Evolutionary conservation across 495 filamentous ascomycete species (phyloP).

Genomic region (Pyronema domesticum): DNA sequence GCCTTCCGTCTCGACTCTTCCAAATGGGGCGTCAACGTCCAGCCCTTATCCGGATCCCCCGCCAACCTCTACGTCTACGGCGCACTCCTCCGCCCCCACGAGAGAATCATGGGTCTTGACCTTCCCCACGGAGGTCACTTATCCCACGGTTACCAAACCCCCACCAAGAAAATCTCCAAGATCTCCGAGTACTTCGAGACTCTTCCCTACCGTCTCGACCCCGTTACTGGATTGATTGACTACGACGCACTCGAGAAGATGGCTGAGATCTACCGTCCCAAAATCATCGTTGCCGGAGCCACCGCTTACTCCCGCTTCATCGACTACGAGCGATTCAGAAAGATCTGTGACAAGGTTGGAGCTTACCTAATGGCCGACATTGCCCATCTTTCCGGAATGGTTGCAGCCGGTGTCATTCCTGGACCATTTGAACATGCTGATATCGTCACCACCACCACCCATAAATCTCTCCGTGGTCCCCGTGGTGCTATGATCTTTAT

Average conservation of each 20-base stretch:
- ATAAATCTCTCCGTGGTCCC: slow-evolving; percentile 90
- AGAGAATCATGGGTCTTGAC: slow-evolving; percentile 92
- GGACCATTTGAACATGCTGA: slow-evolving; percentile 80
- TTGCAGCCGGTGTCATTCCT: slow-evolving; percentile 77
- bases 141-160: slow-evolving; percentile 94
- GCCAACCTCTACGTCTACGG: slow-evolving; percentile 95
- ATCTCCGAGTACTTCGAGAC: slow-evolving; percentile 99
- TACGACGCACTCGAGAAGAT: slow-evolving; percentile 76
- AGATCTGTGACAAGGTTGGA: slow-evolving; percentile 74
- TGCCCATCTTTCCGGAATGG: slow-evolving; percentile 91
- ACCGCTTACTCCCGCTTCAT: slow-evolving; percentile 89
- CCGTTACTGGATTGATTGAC: slow-evolving; percentile 81
- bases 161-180: slow-evolving; percentile 94
- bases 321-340: slow-evolving; percentile 75
- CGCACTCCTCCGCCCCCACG: slow-evolving; percentile 76
- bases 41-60: slow-evolving; percentile 86
- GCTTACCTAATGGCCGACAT: slow-evolving; percentile 90
- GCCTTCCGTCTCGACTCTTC: slow-evolving; percentile 64
- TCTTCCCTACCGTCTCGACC: slow-evolving; percentile 78
- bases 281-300: slow-evolving; percentile 85
- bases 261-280: slow-evolving; percentile 74
- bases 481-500: slow-evolving; percentile 97
- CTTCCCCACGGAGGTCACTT: slow-evolving; percentile 92
- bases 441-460: slow-evolving; percentile 93
- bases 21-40: slow-evolving; percentile 97